Evolutionary conservation across 495 filamentous ascomycete genomes (phyloP), one percentile per base, ranked within the genome.

Genomic region (Aspergillus biplanus): DNA sequence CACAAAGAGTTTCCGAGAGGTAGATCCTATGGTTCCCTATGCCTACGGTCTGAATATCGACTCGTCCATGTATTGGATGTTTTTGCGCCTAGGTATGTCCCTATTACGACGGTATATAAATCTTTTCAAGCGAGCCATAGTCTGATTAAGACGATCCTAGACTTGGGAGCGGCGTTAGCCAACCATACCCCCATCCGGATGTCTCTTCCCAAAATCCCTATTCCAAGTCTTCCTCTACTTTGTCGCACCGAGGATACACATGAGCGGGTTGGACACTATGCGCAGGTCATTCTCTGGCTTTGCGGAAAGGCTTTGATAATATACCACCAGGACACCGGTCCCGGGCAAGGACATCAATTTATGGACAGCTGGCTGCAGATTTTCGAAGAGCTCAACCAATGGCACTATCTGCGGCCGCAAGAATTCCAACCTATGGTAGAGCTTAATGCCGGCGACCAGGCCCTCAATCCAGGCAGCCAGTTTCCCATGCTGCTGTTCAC

Each of bases 401-500:
- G 75, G 75, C 71, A 76, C 52, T 68, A 65, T n/a, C 61, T 71
- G n/a, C 72, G 75, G 7, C 71, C 73, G 4, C 68, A 67, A 31
- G 71, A 74, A 13, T 75, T 78, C 46, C 69, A 71, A 33, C 68
- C 75, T 1, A 73, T 78, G 69, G 59, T 76, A 21, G 73, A 76
- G 49, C 33, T 75, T 32, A 60, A 68, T 4, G 47, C 50, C 16
- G 64, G 65, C 9, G 60, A 69, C 21, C 59, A 64, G 7, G 31
- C 56, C 5, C 52, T 67, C 16, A 71, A 64, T 1, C 50, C 63
- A 35, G 65, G 54, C 6, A 56, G 68, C 48, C 63, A 62, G 44
- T 80, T 82, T 61, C 77, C 78, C 0, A 59, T 75, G 18, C 59
- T 82, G 39, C 57, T 80, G 8, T 82, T 78, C 54, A 70, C 76